phyloP scores from a whole-genome alignment of 169 alveolate species.

The Eimeria acervulina region DNA sequence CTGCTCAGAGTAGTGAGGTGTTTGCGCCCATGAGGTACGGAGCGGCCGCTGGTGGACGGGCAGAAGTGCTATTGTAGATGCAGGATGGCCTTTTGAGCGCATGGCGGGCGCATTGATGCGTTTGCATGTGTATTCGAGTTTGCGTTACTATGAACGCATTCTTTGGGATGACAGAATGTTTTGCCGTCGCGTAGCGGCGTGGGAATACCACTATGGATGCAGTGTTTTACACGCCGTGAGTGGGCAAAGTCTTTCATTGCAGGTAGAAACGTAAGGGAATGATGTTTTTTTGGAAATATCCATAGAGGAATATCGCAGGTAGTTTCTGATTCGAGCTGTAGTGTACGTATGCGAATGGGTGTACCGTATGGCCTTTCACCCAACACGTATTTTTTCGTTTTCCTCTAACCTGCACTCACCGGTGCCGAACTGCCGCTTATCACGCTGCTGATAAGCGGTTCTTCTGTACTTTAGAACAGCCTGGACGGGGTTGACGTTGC shows the following conservation, averaged over 20 bases:
- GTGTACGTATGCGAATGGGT: not conserved
- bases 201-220: not conserved
- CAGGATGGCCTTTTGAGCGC: not conserved
- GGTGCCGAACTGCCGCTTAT: not conserved
- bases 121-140: not conserved
- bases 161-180: not conserved
- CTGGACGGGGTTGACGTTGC: not conserved
- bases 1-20: not conserved
- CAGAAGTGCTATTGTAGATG: not conserved
- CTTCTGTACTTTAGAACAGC: not conserved
- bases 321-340: not conserved
- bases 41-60: not conserved
- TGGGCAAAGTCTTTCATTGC: not conserved
- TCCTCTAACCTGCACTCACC: not conserved
- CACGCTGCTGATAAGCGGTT: not conserved
- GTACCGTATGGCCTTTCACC: not conserved
- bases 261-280: not conserved
- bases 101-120: not conserved
- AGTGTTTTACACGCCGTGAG: not conserved
- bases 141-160: not conserved
- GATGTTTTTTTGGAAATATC: not conserved
- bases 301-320: not conserved
- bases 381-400: not conserved
- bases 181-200: not conserved
- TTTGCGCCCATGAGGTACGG: not conserved